Evolutionary conservation across 352 stramenopile genomes (phyloP).

Genomic region (Phytophthora aleatoria): DNA sequence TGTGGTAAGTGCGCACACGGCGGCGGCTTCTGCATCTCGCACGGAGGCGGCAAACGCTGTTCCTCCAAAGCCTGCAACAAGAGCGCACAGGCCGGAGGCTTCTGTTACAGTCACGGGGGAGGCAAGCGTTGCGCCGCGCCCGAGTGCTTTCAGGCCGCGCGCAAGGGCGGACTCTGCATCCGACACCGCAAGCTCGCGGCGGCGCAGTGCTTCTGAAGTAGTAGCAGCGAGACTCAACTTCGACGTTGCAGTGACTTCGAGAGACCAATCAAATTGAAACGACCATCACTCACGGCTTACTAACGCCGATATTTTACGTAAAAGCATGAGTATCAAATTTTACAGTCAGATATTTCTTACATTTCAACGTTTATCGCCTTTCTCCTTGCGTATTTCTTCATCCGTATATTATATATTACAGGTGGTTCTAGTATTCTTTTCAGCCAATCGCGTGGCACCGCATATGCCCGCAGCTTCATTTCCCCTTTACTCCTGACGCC

Average conservation of each 20-base stretch:
- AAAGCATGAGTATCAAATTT: conserved; percentile 8
- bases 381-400: neutral
- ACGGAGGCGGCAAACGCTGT: conserved; percentile 75
- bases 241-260: conserved; percentile 14
- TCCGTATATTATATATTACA: neutral
- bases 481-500: conserved; percentile 14
- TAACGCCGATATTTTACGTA: conserved; percentile 6
- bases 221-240: conserved; percentile 3
- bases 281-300: conserved; percentile 36
- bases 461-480: conserved; percentile 5
- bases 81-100: conserved; percentile 74
- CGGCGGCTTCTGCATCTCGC: conserved; percentile 76
- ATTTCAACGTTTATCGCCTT: neutral
- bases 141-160: conserved; percentile 78
- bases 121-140: conserved; percentile 74
- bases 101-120: conserved; percentile 82
- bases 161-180: conserved; percentile 83
- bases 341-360: neutral
- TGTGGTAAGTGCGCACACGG: conserved; percentile 80
- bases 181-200: conserved; percentile 57
- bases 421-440: conserved; percentile 4
- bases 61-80: conserved; percentile 57
- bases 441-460: conserved; percentile 3
- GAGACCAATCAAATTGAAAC: conserved; percentile 11
- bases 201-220: conserved; percentile 6